Evolutionary conservation across 1,284 basidiomycete genomes (phyloP).

Genomic region (Pascua sp.): DNA sequence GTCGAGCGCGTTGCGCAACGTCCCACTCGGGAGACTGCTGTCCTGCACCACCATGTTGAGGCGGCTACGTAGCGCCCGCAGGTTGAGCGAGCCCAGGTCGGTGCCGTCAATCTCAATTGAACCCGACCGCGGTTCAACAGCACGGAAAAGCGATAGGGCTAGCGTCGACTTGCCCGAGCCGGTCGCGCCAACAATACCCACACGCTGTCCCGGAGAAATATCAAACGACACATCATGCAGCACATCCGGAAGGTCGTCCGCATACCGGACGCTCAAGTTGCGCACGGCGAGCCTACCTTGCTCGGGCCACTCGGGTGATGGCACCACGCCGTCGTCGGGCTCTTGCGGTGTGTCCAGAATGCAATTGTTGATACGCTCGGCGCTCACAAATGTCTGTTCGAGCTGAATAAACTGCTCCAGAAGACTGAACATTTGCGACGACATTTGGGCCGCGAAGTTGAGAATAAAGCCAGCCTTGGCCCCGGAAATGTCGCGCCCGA

Average conservation of each 20-base stretch:
- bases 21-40: conserved; percentile 50
- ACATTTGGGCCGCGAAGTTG: conserved; percentile 46
- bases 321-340: conserved; percentile 21
- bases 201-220: conserved; percentile 67
- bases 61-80: conserved; percentile 59
- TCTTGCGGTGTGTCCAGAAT: conserved; percentile 34
- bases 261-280: conserved; percentile 64
- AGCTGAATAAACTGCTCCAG: conserved; percentile 29
- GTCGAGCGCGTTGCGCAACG: conserved; percentile 65
- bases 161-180: conserved; percentile 68
- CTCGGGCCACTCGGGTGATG: conserved; percentile 63
- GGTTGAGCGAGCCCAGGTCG: conserved; percentile 59
- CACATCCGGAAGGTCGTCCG: conserved; percentile 67
- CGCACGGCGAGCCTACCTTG: conserved; percentile 62
- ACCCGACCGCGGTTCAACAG: conserved; percentile 63
- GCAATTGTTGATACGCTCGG: conserved; percentile 51
- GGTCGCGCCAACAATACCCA: conserved; percentile 72
- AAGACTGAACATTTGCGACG: conserved; percentile 34
- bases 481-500: conserved; percentile 44
- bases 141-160: conserved; percentile 65
- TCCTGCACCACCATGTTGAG: conserved; percentile 58
- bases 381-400: conserved; percentile 45
- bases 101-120: conserved; percentile 67
- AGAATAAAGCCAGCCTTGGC: conserved; percentile 52
- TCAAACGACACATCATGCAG: conserved; percentile 64